Evolutionary conservation across 2,329 filamentous ascomycete genomes (phyloP).

Genomic region (Ascomycota sp.): DNA sequence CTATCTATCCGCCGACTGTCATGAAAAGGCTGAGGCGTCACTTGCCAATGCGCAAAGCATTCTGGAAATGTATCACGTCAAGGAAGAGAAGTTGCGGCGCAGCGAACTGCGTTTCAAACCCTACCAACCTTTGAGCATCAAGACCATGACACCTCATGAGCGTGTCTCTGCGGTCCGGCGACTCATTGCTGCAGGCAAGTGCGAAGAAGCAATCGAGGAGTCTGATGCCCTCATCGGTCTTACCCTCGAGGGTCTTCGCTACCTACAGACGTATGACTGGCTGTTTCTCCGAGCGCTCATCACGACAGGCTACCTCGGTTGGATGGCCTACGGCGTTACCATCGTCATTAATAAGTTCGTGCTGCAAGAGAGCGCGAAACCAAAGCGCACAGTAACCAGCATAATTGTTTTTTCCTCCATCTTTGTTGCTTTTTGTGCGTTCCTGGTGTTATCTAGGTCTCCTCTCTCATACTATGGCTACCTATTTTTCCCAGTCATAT

Average conservation of each 20-base stretch:
- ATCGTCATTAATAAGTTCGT: slow-evolving; percentile 81
- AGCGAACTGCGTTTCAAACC: slow-evolving; percentile 60
- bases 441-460: slow-evolving; percentile 62
- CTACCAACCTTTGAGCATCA: slow-evolving; percentile 47
- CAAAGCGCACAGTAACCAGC: slow-evolving; percentile 39
- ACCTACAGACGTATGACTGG: slow-evolving; percentile 97
- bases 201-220: slow-evolving; percentile 60
- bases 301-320: slow-evolving; percentile 79
- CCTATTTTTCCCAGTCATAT: slow-evolving; percentile 75
- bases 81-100: slow-evolving; percentile 65
- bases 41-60: slow-evolving; percentile 73
- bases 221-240: slow-evolving; percentile 59
- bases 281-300: slow-evolving; percentile 79
- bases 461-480: slow-evolving; percentile 78
- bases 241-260: slow-evolving; percentile 65
- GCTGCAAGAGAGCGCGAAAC: slow-evolving; percentile 45
- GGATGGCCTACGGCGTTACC: slow-evolving; percentile 82
- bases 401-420: slow-evolving; percentile 52
- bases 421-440: slow-evolving; percentile 56
- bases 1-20: slow-evolving; percentile 51
- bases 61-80: slow-evolving; percentile 88
- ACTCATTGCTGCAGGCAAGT: slow-evolving; percentile 44
- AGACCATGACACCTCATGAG: slow-evolving; percentile 40
- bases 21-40: slow-evolving; percentile 66
- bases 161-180: slow-evolving; percentile 46